Base-by-base conservation (phyloP, 441 rosid species). In the Gossypium schwendimanii region DNA sequence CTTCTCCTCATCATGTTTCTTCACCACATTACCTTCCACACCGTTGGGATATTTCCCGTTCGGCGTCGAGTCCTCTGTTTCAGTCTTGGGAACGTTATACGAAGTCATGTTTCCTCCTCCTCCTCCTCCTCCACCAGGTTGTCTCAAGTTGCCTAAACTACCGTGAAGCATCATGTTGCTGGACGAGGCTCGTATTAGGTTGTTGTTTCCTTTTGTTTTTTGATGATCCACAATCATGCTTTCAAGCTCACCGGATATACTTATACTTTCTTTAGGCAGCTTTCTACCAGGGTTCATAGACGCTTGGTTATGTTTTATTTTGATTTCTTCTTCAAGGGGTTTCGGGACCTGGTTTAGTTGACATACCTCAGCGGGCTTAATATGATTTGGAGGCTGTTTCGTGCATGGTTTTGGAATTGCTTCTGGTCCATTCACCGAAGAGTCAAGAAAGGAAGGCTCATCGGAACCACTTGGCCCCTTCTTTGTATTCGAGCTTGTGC, bases 201-300 rank as follows among this genome's bases (percentile, higher is more conserved):
- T 80, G 44, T 76, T 78, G 63, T 74, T 65, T 70, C 91, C 93
- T 57, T 69, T 84, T 4, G 81, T 52, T 77, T 86, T 91, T 59
- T 91, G 93, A 69, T 87, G 92, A 75, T 94, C 97, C 0, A 73
- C 44, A 26, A 92, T 87, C 90, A 92, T 87, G 70, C 72, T 91
- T 49, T 94, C 97, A 0, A 94, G 93, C 90, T 94, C 98, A 0
- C 97, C 98, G 0, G 98, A 94, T 39, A 94, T 77, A 54, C 90
- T 87, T 6, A 80, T 23, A 6, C 87, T 83, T 69, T 84, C 93
- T 49, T 77, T 84, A 0, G 92, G 93, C 12, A 84, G 81, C 65
- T 80, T 85, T 72, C 83, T 85, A 1, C 82, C 82, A 23, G 73
- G 80, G 67, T 75, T 77, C 1, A 58, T 77, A 58, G 84, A 76